phyloP scores from a whole-genome alignment of 139 green algal species.

The Picochlorum costavermella region DNA sequence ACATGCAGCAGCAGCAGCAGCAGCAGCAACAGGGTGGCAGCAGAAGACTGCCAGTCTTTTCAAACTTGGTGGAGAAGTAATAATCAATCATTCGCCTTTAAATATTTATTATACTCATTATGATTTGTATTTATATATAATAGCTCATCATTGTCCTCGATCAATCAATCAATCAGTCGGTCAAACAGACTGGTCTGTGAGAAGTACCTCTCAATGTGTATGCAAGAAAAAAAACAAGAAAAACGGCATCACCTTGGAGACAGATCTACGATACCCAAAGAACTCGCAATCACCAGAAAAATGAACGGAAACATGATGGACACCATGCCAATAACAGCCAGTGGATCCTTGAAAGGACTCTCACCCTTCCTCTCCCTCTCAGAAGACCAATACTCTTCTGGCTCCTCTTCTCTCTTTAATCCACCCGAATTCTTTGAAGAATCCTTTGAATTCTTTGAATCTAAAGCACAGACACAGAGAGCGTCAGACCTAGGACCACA shows the following conservation, averaged over 20 bases:
- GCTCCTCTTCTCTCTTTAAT: conserved; percentile 37
- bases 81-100: background rate
- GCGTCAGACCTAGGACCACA: too few relatives aligned
- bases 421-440: background rate
- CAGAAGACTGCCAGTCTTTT: background rate
- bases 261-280: conserved; percentile 31
- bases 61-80: conserved; percentile 2
- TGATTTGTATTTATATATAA: too few relatives aligned
- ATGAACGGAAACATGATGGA: conserved; percentile 43
- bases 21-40: background rate
- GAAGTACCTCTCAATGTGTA: too few relatives aligned
- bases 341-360: conserved; percentile 33
- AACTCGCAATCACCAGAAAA: conserved; percentile 37
- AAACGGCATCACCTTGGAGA: background rate
- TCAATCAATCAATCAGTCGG: too few relatives aligned
- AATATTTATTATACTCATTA: too few relatives aligned
- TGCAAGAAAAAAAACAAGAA: too few relatives aligned
- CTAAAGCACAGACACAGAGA: too few relatives aligned
- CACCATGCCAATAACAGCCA: conserved; percentile 38
- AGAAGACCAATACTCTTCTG: conserved; percentile 40
- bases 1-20: background rate
- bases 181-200: too few relatives aligned
- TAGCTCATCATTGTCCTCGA: too few relatives aligned
- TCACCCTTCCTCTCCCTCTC: conserved; percentile 26
- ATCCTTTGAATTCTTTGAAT: too few relatives aligned